Evolutionary conservation across 2,329 filamentous ascomycete species (phyloP).

Genomic region (Calycina marina): DNA sequence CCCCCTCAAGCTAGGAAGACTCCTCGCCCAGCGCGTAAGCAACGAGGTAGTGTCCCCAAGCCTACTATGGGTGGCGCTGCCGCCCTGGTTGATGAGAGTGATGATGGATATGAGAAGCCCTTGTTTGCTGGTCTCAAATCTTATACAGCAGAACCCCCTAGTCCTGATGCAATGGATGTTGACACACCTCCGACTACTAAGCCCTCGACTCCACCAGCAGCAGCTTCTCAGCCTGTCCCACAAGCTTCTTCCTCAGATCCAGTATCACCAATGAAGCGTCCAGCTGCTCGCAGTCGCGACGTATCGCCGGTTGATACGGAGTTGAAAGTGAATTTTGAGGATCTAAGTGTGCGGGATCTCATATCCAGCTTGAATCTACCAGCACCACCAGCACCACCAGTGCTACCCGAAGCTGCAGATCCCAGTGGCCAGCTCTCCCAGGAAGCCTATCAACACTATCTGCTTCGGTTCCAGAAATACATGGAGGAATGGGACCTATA

Average conservation of each 20-base stretch:
- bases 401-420: conserved; percentile 27
- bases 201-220: conserved; percentile 34
- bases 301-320: conserved; percentile 12
- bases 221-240: conserved; percentile 12
- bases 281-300: conserved; percentile 15
- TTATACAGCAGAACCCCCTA: conserved; percentile 14
- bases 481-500: conserved; percentile 36
- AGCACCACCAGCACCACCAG: conserved; percentile 27
- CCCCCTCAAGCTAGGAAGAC: conserved; percentile 4
- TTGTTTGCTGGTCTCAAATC: conserved; percentile 20
- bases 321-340: conserved; percentile 30
- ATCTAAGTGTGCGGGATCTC: conserved; percentile 29
- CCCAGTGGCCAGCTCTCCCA: conserved; percentile 29
- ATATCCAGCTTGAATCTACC: conserved; percentile 34
- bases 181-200: conserved; percentile 32
- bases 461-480: conserved; percentile 38
- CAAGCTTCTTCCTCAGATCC: conserved; percentile 28
- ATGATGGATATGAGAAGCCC: conserved; percentile 16
- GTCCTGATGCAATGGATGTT: conserved; percentile 51
- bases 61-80: conserved; percentile 19
- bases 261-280: conserved; percentile 36
- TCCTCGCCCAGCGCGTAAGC: conserved; percentile 11
- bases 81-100: conserved; percentile 16
- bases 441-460: conserved; percentile 34
- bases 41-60: conserved; percentile 8